Base-by-base conservation (phyloP, 2,329 filamentous ascomycete species). In the Colletotrichum sidae region DNA sequence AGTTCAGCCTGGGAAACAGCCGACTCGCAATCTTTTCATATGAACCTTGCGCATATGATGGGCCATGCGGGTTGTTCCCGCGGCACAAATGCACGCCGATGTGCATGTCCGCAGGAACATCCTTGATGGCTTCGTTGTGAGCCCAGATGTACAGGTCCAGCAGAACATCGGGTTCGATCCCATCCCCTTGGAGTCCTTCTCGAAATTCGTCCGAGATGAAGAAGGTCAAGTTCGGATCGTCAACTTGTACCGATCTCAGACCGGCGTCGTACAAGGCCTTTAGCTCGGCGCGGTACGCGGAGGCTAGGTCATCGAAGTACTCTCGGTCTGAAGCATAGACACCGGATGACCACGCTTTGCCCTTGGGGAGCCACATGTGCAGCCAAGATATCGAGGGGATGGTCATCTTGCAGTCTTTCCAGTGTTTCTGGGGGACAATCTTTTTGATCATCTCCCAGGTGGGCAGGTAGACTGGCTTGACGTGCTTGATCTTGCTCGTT, bases 11-110 rank as follows among this genome's bases (percentile, higher is more conserved):
- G 64, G 84, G 80, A 79, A 91, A 91, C 8, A 91, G 83, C 78
- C 87, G 89, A 73, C 85, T 82, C 15, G 89, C 88, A 66, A 91
- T 90, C 67, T 85, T 80, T 74, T 91, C 89, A 76, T 91, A 91
- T 15, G 85, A 86, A 38, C 88, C 89, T 72, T 89, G 86, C 55
- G 87, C 86, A 71, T 91, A 91, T 76, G 89, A 86, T 17, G 88
- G 83, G 25, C 85, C 86, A 55, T 86, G 85, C 68, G 89, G 87
- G 74, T 90, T 90, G 79, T 91, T 91, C 53, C 84, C 85, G 8
- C 85, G 85, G 83, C 92, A 94, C 57, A 94, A 81, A 74, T 94
- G 92, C n/a, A 94, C 88, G 51, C 92, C 92, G 3, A 92, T 84
- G 76, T 93, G 90, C 82, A 94, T 86, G 73, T 94, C 90, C 2